Evolutionary conservation across 257 asterid genomes (phyloP).

Genomic region (Forsythia viridissima): DNA sequence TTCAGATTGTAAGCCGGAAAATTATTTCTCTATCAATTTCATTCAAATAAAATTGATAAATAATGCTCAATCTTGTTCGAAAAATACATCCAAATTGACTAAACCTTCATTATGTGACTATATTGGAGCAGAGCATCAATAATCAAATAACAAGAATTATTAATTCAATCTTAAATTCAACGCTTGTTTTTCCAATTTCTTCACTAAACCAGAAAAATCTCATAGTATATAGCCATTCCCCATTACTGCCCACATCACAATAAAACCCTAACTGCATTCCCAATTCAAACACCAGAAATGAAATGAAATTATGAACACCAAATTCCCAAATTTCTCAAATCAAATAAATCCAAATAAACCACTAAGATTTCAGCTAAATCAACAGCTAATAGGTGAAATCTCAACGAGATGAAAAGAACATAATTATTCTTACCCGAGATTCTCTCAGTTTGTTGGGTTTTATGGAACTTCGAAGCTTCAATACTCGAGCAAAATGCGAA

Average conservation of each 20-base stretch:
- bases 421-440: constrained; percentile 34
- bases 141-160: not conserved
- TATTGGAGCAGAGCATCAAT: no score
- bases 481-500: constrained; percentile 22
- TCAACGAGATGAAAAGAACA: not conserved
- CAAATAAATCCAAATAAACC: not conserved
- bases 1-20: not conserved
- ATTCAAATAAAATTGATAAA: not conserved
- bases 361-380: not conserved
- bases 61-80: no score
- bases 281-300: constrained; percentile 1
- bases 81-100: no score
- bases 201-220: constrained; percentile 12
- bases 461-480: constrained; percentile 42
- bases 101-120: no score
- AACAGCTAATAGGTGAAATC: not conserved
- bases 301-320: constrained; percentile 2
- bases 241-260: not conserved
- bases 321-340: constrained; percentile 1
- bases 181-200: not conserved
- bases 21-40: not conserved
- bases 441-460: constrained; percentile 43
- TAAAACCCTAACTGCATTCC: not conserved
- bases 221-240: not conserved
- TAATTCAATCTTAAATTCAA: not conserved